phyloP scores from a whole-genome alignment of 2,329 filamentous ascomycete genomes.

The Saccharata proteae region DNA sequence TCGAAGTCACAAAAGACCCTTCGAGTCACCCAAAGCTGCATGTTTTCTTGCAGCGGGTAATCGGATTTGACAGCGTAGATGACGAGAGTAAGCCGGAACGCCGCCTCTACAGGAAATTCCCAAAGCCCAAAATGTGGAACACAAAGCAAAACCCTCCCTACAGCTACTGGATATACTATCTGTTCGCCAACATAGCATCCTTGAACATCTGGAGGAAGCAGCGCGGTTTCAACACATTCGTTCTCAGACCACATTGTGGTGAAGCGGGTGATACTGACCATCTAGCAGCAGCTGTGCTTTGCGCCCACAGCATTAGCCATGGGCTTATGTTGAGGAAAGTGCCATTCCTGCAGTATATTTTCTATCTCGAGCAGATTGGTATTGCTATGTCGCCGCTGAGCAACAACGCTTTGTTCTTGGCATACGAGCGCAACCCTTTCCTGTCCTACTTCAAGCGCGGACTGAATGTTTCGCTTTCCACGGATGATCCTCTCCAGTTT shows the following conservation, averaged over 20 bases:
- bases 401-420: slow-evolving; percentile 93
- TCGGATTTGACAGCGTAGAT: slow-evolving; percentile 95
- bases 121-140: slow-evolving; percentile 76
- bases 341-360: slow-evolving; percentile 88
- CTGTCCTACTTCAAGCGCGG: slow-evolving; percentile 90
- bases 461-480: slow-evolving; percentile 89
- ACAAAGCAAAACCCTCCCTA: slow-evolving; percentile 95
- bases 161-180: slow-evolving; percentile 97
- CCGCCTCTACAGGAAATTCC: slow-evolving; percentile 90
- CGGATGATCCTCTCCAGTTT: slow-evolving; percentile 93
- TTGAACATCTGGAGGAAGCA: slow-evolving; percentile 85
- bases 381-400: slow-evolving; percentile 99
- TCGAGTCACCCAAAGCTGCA: slow-evolving; percentile 83
- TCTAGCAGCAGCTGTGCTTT: slow-evolving; percentile 78
- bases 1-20: slow-evolving; percentile 85
- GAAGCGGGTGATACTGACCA: slow-evolving; percentile 97
- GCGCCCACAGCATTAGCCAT: slow-evolving; percentile 94
- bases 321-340: slow-evolving; percentile 88
- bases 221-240: slow-evolving; percentile 90
- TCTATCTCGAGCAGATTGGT: slow-evolving; percentile 95
- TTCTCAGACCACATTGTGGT: slow-evolving; percentile 86
- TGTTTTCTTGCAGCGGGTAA: slow-evolving; percentile 84
- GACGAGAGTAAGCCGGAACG: slow-evolving; percentile 96
- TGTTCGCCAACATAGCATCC: slow-evolving; percentile 87
- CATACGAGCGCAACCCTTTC: slow-evolving; percentile 95